Percentiles rank a stretch among this genome's conserved stretches.
Conservation (phyloP, 352 stramenopile species). For the Blastocystis sp. region DNA sequence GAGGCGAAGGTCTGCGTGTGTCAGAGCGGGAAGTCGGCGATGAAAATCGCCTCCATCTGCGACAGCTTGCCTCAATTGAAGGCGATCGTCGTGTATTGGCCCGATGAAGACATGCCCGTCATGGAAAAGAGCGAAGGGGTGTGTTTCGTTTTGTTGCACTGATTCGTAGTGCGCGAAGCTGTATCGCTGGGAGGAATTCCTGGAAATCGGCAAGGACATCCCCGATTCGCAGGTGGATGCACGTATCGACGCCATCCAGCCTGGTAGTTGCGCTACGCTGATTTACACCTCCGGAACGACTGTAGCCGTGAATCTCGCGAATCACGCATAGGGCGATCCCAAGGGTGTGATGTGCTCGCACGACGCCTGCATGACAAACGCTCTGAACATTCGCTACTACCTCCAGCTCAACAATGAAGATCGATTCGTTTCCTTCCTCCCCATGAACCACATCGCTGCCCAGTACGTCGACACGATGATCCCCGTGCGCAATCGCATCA, state of each 20-base stretch:
- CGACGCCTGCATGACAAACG: conserved; percentile 71
- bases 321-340: conserved; percentile 64
- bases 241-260: conserved; percentile 68
- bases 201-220: conserved; percentile 69
- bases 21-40: conserved; percentile 77
- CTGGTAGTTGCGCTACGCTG: conserved; percentile 70
- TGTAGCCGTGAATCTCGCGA: neutral
- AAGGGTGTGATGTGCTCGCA: conserved; percentile 73
- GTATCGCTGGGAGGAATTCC: conserved; percentile 71
- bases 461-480: conserved; percentile 74
- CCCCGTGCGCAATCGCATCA: conserved; percentile 74
- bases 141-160: conserved; percentile 63
- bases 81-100: conserved; percentile 76
- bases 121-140: conserved; percentile 43
- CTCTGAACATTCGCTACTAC: conserved; percentile 45
- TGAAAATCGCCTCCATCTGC: conserved; percentile 78
- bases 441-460: conserved; percentile 75
- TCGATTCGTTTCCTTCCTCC: conserved; percentile 72
- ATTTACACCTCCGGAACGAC: conserved; percentile 73
- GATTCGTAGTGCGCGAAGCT: conserved; percentile 70
- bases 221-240: conserved; percentile 68
- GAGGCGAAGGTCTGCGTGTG: conserved; percentile 79
- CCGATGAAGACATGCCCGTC: conserved; percentile 37
- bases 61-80: conserved; percentile 78
- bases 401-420: conserved; percentile 72